Base-by-base conservation (phyloP, 306 rosid species). In the Vicia sativa region DNA sequence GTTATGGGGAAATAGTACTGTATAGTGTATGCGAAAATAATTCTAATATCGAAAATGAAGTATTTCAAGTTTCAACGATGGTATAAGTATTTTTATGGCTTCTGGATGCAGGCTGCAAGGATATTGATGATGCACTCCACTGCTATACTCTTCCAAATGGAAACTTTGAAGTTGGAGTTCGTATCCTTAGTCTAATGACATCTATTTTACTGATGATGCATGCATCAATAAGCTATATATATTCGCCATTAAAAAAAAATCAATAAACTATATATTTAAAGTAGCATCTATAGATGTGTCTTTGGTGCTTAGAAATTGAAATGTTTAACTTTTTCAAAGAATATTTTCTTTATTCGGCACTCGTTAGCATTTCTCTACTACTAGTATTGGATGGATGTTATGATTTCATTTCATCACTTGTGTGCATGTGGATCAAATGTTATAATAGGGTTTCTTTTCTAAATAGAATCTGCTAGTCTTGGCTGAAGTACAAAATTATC, bases 81-180 rank as follows among this genome's bases (percentile, higher is more conserved):
- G 43, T 61, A 45, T 70, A 12, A 31, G 15, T 71, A 35, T 37
- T 70, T 69, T 58, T 65, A 37, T 53, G 68, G 55, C 74, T 75
- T 77, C 62, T 73, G 58, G 74, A 28, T 78, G 80, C 81, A 93
- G 99, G 97, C 62, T 93, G 99, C 82, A 93, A 65, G 84, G 99
- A 93, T 82, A 93, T 93, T 53, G 99, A 93, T 70, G 99, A 93
- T 85, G 96, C 97, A 72, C 90, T 93, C 62, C 99, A 93, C 65
- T 93, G 99, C 79, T 65, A 77, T 11, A 54, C 95, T 76, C 97
- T 93, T 79, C 89, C 99, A 57, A 93, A 85, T 86, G 99, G 99
- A 77, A 93, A 88, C 83, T 93, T 83, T 58, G 97, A 90, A 87
- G 97, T 93, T 82, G 99, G 97, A 82, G 99, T 93, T 54, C 96